A percentile compares a stretch with the other conserved stretches of the same genome.
phyloP scores from a whole-genome alignment of 2,329 filamentous ascomycete species.

The Seiridium unicorne region DNA sequence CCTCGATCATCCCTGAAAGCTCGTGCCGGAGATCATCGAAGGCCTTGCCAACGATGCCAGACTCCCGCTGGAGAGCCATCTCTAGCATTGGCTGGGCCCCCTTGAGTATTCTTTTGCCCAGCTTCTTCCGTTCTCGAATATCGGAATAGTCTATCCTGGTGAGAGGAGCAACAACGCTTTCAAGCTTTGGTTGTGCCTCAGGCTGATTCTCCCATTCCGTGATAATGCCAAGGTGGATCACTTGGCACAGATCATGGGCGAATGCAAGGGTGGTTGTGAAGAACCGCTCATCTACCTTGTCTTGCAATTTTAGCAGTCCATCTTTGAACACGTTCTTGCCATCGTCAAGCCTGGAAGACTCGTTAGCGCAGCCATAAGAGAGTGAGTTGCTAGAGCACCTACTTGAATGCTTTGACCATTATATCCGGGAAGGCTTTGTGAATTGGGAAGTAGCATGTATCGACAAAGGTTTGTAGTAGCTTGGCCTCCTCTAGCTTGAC shows the following conservation, averaged over 20 bases:
- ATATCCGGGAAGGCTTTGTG: conserved; percentile 73
- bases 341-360: conserved; percentile 52
- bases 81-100: conserved; percentile 77
- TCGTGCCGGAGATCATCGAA: conserved; percentile 70
- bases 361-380: conserved; percentile 33
- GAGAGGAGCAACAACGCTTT: conserved; percentile 44
- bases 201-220: conserved; percentile 29
- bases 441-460: conserved; percentile 90
- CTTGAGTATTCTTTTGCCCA: conserved; percentile 89
- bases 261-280: conserved; percentile 60
- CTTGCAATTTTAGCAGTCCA: conserved; percentile 48
- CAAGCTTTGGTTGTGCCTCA: conserved; percentile 24
- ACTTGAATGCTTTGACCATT: conserved; percentile 78
- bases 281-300: conserved; percentile 51
- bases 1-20: conserved; percentile 70
- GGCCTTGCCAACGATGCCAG: conserved; percentile 71
- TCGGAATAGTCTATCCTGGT: conserved; percentile 58
- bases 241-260: conserved; percentile 52
- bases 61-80: conserved; percentile 73
- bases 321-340: conserved; percentile 54
- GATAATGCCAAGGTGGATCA: conserved; percentile 53
- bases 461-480: conserved; percentile 75
- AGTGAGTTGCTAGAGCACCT: conserved; percentile 41
- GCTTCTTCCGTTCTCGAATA: conserved; percentile 75
- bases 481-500: conserved; percentile 75